Evolutionary conservation across 257 asterid species (phyloP), one percentile per base, ranked within the genome.

Genomic region (Anisodus tanguticus): DNA sequence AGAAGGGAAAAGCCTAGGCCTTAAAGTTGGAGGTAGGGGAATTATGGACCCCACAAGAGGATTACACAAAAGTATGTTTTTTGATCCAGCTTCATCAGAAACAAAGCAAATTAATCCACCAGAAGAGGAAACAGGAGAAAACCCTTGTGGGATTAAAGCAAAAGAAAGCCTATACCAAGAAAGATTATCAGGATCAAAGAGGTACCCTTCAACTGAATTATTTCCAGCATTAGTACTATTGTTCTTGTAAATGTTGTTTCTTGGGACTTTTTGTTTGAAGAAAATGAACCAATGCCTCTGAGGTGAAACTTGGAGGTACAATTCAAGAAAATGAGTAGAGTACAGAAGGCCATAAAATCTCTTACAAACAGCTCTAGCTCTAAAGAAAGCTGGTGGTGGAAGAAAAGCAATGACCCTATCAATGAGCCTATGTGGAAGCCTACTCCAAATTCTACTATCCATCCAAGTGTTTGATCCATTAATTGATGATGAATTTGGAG

Each of bases 1-100:
- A 0, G 97, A 93, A 72, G 99, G 99, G 59, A 88, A 97, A 0
- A 97, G 93, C 78, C 99, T 83, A 4, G 98, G 98, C 85, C 95
- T 82, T 0, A 97, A 70, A 0, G 99, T 97, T 16, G 98, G 86
- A 0, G 98, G 98, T 60, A 97, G 71, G 62, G 95, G 95, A 53
- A 90, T 83, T 3, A 95, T 17, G 2, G 95, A 82, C 2, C 93
- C 97, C 0, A 80, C 15, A 0, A 94, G 80, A 9, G 99, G 98
- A 86, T 93, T 96, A 80, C 89, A 85, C 39, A 96, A 90, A 81
- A 96, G 94, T 26, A 96, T 86, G 59, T 15, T 90, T 87, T 96
- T 96, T 0, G 97, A 90, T 9, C 99, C 99, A 31, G 95, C 85
- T 1, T 90, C 98, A 5, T 94, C 97, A 2, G 98, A 92, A 0